phyloP scores from a whole-genome alignment of 2,329 filamentous ascomycete genomes.

The Fusarium sulawesiense region DNA sequence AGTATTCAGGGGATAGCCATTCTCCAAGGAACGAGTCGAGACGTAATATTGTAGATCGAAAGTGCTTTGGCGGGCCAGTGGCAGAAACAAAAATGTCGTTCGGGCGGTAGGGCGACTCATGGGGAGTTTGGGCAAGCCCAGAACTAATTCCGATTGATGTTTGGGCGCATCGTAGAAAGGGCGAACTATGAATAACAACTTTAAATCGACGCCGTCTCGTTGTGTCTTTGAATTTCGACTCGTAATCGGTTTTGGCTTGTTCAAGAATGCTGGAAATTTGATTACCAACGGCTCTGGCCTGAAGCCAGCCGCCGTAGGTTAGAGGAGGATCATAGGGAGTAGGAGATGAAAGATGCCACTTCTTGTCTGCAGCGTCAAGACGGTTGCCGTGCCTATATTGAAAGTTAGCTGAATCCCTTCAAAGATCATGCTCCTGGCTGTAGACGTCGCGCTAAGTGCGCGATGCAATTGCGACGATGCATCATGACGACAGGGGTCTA shows the following conservation, averaged over 20 bases:
- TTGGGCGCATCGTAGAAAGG: conserved; percentile 91
- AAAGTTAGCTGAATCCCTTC: conserved; percentile 24
- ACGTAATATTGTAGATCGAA: conserved; percentile 74
- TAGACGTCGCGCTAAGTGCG: conserved; percentile 26
- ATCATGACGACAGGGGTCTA: conserved; percentile 42
- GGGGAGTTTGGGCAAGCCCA: conserved; percentile 74
- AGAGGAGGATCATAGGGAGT: conserved; percentile 96
- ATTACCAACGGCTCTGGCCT: conserved; percentile 82
- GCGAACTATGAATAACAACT: conserved; percentile 91
- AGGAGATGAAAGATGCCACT: conserved; percentile 93
- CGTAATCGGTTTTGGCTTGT: conserved; percentile 61
- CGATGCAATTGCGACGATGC: conserved; percentile 33
- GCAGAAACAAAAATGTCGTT: conserved; percentile 52
- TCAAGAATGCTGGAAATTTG: conserved; percentile 81
- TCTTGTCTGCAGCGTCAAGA: conserved; percentile 92
- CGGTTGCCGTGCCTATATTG: conserved; percentile 82
- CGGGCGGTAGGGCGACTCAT: conserved; percentile 49
- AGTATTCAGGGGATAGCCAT: conserved; percentile 95
- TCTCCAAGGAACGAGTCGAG: conserved; percentile 95
- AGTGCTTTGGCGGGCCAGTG: conserved; percentile 47
- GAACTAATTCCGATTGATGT: conserved; percentile 89
- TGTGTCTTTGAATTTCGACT: conserved; percentile 44
- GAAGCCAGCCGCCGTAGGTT: conserved; percentile 93
- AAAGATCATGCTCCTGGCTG: conserved; percentile 1
- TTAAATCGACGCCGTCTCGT: conserved; percentile 72